phyloP scores from a whole-genome alignment of 2,329 filamentous ascomycete species.

The Trichothecium sympodiale region DNA sequence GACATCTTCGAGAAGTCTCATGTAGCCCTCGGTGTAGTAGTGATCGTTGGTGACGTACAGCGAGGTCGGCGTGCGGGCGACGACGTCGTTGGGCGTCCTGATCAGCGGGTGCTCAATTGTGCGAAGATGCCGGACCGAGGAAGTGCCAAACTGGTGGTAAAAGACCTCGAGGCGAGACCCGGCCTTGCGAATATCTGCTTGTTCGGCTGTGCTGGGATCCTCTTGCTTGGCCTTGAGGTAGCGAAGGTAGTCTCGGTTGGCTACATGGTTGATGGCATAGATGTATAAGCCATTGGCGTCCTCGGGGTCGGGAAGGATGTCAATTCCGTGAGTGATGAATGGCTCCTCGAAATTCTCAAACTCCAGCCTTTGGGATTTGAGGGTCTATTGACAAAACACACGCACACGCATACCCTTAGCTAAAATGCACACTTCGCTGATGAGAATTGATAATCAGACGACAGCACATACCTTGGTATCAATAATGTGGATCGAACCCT shows the following conservation, averaged over 20 bases:
- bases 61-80: constrained; percentile 30
- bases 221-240: constrained; percentile 4
- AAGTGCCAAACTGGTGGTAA: constrained; percentile 34
- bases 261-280: constrained; percentile 48
- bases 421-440: background rate
- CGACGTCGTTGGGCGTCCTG: constrained; percentile 47
- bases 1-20: constrained; percentile 36
- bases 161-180: constrained; percentile 48
- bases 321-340: constrained; percentile 50
- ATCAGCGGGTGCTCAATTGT: constrained; percentile 42
- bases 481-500: constrained; percentile 39
- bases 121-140: constrained; percentile 33
- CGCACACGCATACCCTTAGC: constrained; percentile 2
- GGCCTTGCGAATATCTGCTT: constrained; percentile 22
- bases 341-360: constrained; percentile 40
- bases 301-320: constrained; percentile 40
- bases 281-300: constrained; percentile 39
- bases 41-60: constrained; percentile 54
- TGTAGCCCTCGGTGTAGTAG: constrained; percentile 33
- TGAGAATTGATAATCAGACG: background rate
- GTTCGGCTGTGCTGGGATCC: constrained; percentile 6
- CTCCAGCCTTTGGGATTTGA: constrained; percentile 30
- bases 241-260: constrained; percentile 29
- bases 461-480: constrained; percentile 41
- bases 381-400: constrained; percentile 22